Percentiles rank a stretch among this genome's conserved stretches.
Conservation (phyloP, 2,329 filamentous ascomycete genomes). For the Sporothrix euskadiensis region DNA sequence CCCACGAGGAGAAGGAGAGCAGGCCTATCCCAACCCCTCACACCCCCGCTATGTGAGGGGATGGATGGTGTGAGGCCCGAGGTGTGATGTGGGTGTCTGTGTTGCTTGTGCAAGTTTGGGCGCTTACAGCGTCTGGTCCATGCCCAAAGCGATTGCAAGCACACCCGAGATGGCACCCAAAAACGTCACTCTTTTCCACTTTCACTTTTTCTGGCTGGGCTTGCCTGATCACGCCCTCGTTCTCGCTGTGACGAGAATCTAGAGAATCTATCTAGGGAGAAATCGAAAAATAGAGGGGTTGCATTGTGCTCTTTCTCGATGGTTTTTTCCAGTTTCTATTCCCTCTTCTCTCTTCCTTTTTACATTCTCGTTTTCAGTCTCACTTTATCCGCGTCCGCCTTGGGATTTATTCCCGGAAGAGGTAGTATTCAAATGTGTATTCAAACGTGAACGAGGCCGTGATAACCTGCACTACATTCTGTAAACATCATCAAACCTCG, state of each 20-base stretch:
- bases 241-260: neutral
- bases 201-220: neutral
- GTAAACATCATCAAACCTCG: too few relatives aligned
- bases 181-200: neutral
- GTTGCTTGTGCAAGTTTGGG: neutral
- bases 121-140: slow-evolving; percentile 24
- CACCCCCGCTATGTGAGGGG: neutral
- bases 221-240: neutral
- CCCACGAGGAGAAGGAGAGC: neutral
- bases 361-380: neutral
- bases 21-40: neutral
- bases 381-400: neutral
- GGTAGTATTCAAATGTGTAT: neutral
- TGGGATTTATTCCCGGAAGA: neutral
- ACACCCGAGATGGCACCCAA: neutral
- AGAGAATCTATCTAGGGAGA: neutral
- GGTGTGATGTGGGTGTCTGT: neutral
- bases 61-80: neutral
- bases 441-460: neutral
- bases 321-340: neutral
- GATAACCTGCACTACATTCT: too few relatives aligned
- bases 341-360: neutral
- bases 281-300: neutral
- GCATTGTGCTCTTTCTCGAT: neutral
- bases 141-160: neutral